Percentiles rank a stretch among this genome's conserved stretches.
Evolutionary conservation across 768 basidiomycete genomes (phyloP).

Genomic region (Agrocybe praecox): DNA sequence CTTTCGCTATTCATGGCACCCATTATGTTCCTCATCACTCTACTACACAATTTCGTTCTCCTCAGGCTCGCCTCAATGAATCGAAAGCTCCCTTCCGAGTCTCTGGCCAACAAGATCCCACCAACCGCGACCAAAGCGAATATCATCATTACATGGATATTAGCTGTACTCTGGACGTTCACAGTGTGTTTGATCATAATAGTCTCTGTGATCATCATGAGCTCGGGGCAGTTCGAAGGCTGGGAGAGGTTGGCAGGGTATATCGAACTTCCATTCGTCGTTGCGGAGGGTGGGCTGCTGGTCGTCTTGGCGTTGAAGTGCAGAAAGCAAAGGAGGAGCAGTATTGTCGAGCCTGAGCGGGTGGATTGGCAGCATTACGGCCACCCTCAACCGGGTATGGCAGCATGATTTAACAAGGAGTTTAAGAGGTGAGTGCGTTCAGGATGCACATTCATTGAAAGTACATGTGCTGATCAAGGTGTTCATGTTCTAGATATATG

Average conservation of each 20-base stretch:
- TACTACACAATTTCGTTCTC: slow-evolving; percentile 17
- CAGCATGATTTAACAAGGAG: neutral
- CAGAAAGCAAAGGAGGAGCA: slow-evolving; percentile 21
- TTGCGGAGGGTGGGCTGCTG: slow-evolving; percentile 19
- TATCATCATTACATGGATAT: slow-evolving; percentile 19
- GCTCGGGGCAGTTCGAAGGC: slow-evolving; percentile 14
- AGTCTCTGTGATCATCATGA: slow-evolving; percentile 17
- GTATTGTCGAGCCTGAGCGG: slow-evolving; percentile 15
- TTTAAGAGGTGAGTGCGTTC: neutral
- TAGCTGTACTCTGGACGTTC: slow-evolving; percentile 20
- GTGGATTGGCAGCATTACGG: slow-evolving; percentile 19
- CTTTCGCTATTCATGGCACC: slow-evolving; percentile 23
- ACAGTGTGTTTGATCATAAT: slow-evolving; percentile 17
- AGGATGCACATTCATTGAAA: neutral
- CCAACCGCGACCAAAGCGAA: slow-evolving; percentile 18
- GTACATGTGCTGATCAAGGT: neutral
- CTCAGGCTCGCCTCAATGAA: slow-evolving; percentile 16
- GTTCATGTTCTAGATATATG: neutral
- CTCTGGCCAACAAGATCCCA: slow-evolving; percentile 16
- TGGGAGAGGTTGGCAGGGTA: slow-evolving; percentile 26
- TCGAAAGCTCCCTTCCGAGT: slow-evolving; percentile 13
- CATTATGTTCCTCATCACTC: slow-evolving; percentile 20
- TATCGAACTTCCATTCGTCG: slow-evolving; percentile 23
- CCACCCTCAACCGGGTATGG: neutral
- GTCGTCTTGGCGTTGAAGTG: slow-evolving; percentile 21